Conservation (phyloP, 1,284 basidiomycete genomes). For the Agaricales sp. region DNA sequence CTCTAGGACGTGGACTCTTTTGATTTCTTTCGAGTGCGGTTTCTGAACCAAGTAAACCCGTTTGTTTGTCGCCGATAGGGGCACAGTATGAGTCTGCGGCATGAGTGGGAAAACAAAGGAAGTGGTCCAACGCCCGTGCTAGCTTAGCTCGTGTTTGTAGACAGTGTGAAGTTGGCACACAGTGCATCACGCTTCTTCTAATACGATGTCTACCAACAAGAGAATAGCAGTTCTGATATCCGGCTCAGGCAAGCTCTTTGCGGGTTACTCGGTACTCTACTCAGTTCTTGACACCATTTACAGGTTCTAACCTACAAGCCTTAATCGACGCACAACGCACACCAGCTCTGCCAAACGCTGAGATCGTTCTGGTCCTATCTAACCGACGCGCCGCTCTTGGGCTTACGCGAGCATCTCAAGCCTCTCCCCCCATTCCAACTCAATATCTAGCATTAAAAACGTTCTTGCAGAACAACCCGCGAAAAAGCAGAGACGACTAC, state of each 20-base stretch:
- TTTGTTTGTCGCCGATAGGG: not conserved
- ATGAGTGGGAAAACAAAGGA: no score
- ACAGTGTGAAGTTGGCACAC: not conserved
- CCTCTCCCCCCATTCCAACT: conserved; percentile 72
- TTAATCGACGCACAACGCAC: conserved; percentile 81
- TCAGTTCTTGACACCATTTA: conserved; percentile 27
- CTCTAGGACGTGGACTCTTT: conserved; percentile 67
- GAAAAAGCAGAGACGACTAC: conserved; percentile 75
- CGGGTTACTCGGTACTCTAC: not conserved
- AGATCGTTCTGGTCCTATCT: conserved; percentile 81
- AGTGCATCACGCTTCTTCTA: not conserved
- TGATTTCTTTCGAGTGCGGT: conserved; percentile 8
- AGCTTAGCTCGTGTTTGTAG: no score
- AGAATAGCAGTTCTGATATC: conserved; percentile 39
- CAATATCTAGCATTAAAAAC: conserved; percentile 80
- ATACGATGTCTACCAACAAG: conserved; percentile 2
- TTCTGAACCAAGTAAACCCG: not conserved
- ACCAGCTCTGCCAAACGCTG: conserved; percentile 51
- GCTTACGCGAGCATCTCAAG: conserved; percentile 65
- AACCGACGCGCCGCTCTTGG: conserved; percentile 92
- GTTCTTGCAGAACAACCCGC: conserved; percentile 68
- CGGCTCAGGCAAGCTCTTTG: not conserved
- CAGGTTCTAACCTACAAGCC: conserved; percentile 93
- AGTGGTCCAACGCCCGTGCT: no score
- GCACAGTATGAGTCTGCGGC: not conserved